Evolutionary conservation across 495 filamentous ascomycete genomes (phyloP).

Genomic region (Xylaria nigripes): DNA sequence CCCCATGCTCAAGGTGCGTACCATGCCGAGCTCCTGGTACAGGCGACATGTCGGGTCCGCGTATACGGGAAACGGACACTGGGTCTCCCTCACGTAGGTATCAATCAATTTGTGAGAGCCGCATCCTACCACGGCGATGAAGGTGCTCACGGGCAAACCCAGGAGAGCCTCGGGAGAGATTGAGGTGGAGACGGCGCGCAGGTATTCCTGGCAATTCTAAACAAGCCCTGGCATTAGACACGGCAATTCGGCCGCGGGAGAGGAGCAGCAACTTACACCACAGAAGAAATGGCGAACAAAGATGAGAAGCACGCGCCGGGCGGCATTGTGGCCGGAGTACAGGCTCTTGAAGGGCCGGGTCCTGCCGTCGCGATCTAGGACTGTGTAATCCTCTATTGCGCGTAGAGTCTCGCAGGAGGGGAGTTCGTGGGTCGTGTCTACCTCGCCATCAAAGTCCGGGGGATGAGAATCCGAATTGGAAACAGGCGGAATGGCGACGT

Average conservation of each 20-base stretch:
- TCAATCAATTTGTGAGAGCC: conserved; percentile 66
- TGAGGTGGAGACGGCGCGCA: conserved; percentile 51
- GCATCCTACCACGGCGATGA: conserved; percentile 69
- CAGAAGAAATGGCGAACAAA: conserved; percentile 91
- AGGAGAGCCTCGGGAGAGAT: conserved; percentile 51
- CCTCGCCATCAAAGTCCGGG: conserved; percentile 37
- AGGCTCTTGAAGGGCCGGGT: conserved; percentile 57
- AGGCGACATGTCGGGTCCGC: conserved; percentile 63
- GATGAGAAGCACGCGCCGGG: conserved; percentile 58
- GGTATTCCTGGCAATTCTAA: conserved; percentile 67
- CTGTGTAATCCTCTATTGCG: conserved; percentile 47
- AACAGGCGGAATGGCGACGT: not conserved
- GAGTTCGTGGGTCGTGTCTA: conserved; percentile 44
- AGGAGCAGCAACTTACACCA: conserved; percentile 49
- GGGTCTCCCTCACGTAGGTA: conserved; percentile 54
- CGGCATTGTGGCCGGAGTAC: conserved; percentile 48
- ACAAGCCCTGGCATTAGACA: not conserved
- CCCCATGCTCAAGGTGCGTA: conserved; percentile 53
- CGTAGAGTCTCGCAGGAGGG: conserved; percentile 41
- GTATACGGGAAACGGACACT: conserved; percentile 73
- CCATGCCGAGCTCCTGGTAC: conserved; percentile 68
- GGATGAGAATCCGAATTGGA: conserved; percentile 15
- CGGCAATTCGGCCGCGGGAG: not conserved
- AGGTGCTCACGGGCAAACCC: conserved; percentile 48
- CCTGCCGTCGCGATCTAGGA: conserved; percentile 59